phyloP scores from a whole-genome alignment of 1,139 yeast genomes.

The Taphrina deformans region DNA sequence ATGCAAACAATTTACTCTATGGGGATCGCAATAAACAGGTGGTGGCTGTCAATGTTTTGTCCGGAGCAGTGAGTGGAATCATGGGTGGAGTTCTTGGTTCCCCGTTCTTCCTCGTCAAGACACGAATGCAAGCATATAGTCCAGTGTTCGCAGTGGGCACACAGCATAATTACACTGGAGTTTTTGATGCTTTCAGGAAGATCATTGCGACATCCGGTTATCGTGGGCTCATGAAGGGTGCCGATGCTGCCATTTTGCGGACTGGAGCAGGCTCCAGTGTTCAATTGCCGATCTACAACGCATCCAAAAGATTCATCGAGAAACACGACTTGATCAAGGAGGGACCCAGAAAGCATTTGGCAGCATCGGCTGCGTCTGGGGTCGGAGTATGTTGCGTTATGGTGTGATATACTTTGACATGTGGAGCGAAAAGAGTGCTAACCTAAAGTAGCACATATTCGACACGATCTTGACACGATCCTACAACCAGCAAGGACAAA shows the following conservation, averaged over 20 bases:
- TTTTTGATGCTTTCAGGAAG: slow-evolving; percentile 65
- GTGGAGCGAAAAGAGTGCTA: not conserved
- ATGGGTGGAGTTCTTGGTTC: slow-evolving; percentile 89
- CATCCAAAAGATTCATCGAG: slow-evolving; percentile 62
- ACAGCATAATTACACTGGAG: slow-evolving; percentile 78
- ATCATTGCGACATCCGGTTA: slow-evolving; percentile 71
- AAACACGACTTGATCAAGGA: slow-evolving; percentile 55
- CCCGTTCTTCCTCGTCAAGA: slow-evolving; percentile 86
- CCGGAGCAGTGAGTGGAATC: slow-evolving; percentile 83
- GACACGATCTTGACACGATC: slow-evolving; percentile 92
- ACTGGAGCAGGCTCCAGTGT: slow-evolving; percentile 96
- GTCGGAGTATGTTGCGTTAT: slow-evolving; percentile 89
- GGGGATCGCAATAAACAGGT: slow-evolving; percentile 55
- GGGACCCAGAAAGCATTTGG: slow-evolving; percentile 69
- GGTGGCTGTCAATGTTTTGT: slow-evolving; percentile 61
- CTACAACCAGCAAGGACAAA: slow-evolving; percentile 86
- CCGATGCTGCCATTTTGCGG: slow-evolving; percentile 89
- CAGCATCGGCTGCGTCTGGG: slow-evolving; percentile 79
- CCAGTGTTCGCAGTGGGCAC: slow-evolving; percentile 72
- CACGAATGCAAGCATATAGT: slow-evolving; percentile 93
- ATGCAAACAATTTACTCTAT: slow-evolving; percentile 57
- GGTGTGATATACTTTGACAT: slow-evolving; percentile 44
- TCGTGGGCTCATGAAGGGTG: slow-evolving; percentile 80
- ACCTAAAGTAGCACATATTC: slow-evolving; percentile 49
- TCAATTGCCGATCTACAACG: slow-evolving; percentile 88